Evolutionary conservation across 148 eudicot genomes (phyloP).

Genomic region (Fallopia convolvulus): DNA sequence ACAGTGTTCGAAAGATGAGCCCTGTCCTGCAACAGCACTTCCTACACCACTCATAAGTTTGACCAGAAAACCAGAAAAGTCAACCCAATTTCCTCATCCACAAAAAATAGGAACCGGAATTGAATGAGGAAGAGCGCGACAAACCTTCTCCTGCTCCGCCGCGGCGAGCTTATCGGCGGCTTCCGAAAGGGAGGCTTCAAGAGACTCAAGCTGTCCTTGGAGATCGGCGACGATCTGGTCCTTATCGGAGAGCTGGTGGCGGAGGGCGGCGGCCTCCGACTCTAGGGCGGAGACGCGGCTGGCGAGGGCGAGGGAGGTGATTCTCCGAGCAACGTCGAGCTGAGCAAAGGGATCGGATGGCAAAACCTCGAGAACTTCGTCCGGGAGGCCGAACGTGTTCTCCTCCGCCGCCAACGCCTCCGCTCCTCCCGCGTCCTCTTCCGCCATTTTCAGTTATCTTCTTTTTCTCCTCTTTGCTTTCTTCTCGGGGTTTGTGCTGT

Average conservation of each 20-base stretch:
- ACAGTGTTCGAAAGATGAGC: slow-evolving; percentile 52
- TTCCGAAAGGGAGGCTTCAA: slow-evolving; percentile 51
- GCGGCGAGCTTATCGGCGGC: slow-evolving; percentile 35
- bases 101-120: neutral
- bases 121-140: neutral
- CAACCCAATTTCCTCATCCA: slow-evolving; percentile 8
- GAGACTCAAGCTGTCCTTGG: slow-evolving; percentile 46
- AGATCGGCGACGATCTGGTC: slow-evolving; percentile 51
- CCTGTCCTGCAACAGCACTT: slow-evolving; percentile 64
- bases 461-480: neutral
- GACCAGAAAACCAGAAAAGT: neutral
- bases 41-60: slow-evolving; percentile 33
- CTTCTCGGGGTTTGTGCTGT: neutral
- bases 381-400: slow-evolving; percentile 54
- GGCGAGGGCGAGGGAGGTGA: slow-evolving; percentile 95
- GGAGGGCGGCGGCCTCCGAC: slow-evolving; percentile 53
- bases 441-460: neutral
- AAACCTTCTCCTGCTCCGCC: slow-evolving; percentile 62
- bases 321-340: slow-evolving; percentile 88
- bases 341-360: slow-evolving; percentile 87
- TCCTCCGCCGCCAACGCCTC: slow-evolving; percentile 8
- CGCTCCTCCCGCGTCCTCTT: neutral
- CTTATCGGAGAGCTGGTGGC: slow-evolving; percentile 38
- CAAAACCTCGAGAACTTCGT: slow-evolving; percentile 45
- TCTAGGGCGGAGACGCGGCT: slow-evolving; percentile 81